A percentile compares a stretch with the other conserved stretches of the same genome.
These are phyloP conservation scores for Mortierella sp. DNA, from an alignment of 371 early-diverging fungal species.

Conservation along the genomic window DNA sequence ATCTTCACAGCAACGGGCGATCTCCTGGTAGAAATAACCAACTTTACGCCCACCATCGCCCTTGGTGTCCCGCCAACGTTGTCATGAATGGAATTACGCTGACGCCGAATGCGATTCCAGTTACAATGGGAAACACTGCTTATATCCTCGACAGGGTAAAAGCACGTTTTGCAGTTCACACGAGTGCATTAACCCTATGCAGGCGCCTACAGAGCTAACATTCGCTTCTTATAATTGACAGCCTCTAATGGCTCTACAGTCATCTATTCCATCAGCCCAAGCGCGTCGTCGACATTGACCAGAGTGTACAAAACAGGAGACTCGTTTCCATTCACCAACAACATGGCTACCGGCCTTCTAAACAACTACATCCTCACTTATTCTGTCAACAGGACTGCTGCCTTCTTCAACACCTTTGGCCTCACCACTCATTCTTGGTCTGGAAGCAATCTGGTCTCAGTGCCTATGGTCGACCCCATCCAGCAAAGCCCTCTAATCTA, in stretches of 20 bases:
- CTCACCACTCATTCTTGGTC: not conserved
- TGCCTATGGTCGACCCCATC: not conserved
- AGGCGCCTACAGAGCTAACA: too few species aligned
- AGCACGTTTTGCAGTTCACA: too few species aligned
- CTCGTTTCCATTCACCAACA: not conserved
- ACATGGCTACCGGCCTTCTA: not conserved
- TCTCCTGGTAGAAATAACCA: too few species aligned
- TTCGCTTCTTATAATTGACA: too few species aligned
- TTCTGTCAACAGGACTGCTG: not conserved
- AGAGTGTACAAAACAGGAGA: not conserved
- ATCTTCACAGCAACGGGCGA: not conserved
- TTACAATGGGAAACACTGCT: not conserved
- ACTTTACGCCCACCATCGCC: too few species aligned
- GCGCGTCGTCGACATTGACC: not conserved
- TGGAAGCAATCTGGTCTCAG: not conserved
- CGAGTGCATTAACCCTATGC: too few species aligned
- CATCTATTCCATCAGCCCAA: not conserved
- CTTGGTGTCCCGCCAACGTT: not conserved
- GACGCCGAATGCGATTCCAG: not conserved
- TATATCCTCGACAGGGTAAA: slow-evolving; percentile 6
- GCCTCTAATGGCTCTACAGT: not conserved
- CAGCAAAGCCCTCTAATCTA: not conserved
- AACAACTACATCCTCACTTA: not conserved
- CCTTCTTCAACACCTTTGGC: not conserved
- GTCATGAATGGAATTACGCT: not conserved